Evolutionary conservation across 2,329 filamentous ascomycete genomes (phyloP).

Genomic region (Sphaerostilbella broomeana): DNA sequence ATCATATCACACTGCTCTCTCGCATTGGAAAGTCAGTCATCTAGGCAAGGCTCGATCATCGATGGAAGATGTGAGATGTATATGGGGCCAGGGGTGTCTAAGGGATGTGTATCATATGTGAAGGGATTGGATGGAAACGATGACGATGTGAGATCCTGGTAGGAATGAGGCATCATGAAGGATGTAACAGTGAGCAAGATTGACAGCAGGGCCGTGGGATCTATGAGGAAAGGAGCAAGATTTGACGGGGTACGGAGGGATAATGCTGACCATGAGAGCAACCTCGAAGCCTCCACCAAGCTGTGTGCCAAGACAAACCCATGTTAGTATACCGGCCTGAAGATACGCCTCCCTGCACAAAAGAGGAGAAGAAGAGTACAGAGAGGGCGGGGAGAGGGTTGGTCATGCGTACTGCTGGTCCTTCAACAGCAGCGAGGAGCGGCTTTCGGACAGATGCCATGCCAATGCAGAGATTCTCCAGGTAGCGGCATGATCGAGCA

Average conservation of each 20-base stretch:
- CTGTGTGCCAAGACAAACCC: conserved; percentile 21
- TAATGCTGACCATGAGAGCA: conserved; percentile 36
- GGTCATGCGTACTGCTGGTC: conserved; percentile 38
- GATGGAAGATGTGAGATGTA: background rate
- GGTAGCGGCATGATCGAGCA: conserved; percentile 28
- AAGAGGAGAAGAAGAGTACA: background rate
- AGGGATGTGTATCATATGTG: conserved; percentile 4
- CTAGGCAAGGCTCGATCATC: background rate
- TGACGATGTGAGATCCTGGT: too few species aligned
- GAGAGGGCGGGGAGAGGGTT: conserved; percentile 16
- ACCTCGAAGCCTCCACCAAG: conserved; percentile 46
- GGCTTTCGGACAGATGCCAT: conserved; percentile 36
- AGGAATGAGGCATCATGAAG: too few species aligned
- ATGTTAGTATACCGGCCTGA: conserved; percentile 11
- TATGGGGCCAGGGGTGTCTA: background rate
- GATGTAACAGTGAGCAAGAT: too few species aligned
- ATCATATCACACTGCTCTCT: conserved; percentile 32
- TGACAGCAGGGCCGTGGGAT: conserved; percentile 3
- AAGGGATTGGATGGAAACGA: background rate
- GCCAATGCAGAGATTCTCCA: conserved; percentile 35
- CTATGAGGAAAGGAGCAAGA: background rate
- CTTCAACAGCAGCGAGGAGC: conserved; percentile 43
- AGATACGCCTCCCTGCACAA: background rate
- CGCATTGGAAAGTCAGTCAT: background rate
- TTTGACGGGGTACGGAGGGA: conserved; percentile 2